These are phyloP conservation scores for Garcia nutans DNA, from an alignment of 345 rosid species.

Conservation along the genomic window DNA sequence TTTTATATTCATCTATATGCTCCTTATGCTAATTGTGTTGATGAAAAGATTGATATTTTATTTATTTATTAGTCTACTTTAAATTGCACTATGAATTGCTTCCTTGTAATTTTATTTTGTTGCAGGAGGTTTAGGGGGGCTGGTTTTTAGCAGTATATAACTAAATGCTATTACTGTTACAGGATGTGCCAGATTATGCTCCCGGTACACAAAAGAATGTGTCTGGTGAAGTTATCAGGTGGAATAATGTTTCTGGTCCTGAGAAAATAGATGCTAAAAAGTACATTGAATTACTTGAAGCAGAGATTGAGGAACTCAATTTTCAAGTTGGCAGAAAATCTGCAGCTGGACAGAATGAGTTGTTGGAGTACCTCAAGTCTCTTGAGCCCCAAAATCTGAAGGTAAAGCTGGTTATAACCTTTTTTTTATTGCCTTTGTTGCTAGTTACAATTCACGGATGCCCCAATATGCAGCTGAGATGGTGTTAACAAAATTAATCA, in stretches of 20 bases:
- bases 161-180: slow-evolving; percentile 24
- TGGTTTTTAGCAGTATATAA: neutral
- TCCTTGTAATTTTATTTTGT: neutral
- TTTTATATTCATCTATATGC: neutral
- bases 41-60: neutral
- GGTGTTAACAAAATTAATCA: neutral
- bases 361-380: slow-evolving; percentile 81
- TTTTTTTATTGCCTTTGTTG: neutral
- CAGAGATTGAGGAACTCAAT: slow-evolving; percentile 89
- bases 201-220: slow-evolving; percentile 94
- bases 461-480: neutral
- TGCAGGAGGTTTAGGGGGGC: neutral
- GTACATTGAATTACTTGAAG: slow-evolving; percentile 90
- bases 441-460: neutral
- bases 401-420: slow-evolving; percentile 39
- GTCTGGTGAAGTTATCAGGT: slow-evolving; percentile 86
- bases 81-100: neutral
- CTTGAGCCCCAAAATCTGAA: slow-evolving; percentile 95
- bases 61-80: neutral
- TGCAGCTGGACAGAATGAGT: slow-evolving; percentile 66
- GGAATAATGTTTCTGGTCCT: slow-evolving; percentile 85
- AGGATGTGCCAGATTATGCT: slow-evolving; percentile 74
- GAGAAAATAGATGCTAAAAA: slow-evolving; percentile 89
- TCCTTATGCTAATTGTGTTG: neutral
- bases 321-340: slow-evolving; percentile 69